Conservation (phyloP, 2,329 filamentous ascomycete genomes). For the Arachnomyces sp. region DNA sequence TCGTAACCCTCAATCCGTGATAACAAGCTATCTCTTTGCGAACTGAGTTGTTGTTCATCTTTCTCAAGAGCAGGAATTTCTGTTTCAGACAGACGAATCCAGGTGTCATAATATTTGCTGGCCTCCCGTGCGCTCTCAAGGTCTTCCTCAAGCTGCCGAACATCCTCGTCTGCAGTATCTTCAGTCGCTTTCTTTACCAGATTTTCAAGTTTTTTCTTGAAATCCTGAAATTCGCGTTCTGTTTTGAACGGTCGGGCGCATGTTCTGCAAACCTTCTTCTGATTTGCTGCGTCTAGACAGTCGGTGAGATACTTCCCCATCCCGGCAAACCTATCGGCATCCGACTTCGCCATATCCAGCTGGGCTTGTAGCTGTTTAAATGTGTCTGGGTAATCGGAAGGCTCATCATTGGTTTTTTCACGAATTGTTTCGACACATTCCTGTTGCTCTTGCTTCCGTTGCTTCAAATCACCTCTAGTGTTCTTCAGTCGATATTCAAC, state of each 20-base stretch:
- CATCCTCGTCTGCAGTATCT: slow-evolving; percentile 54
- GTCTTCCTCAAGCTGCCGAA: slow-evolving; percentile 55
- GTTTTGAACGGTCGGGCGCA: slow-evolving; percentile 63
- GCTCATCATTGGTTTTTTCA: slow-evolving; percentile 48
- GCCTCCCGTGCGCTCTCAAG: slow-evolving; percentile 57
- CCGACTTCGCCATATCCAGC: slow-evolving; percentile 49
- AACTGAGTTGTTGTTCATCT: slow-evolving; percentile 55
- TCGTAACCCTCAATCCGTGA: slow-evolving; percentile 62
- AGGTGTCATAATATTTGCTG: slow-evolving; percentile 65
- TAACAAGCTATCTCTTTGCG: slow-evolving; percentile 54
- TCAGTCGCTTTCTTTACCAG: slow-evolving; percentile 45
- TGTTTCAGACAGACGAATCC: slow-evolving; percentile 55
- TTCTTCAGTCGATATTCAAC: slow-evolving; percentile 65
- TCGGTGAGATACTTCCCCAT: slow-evolving; percentile 64
- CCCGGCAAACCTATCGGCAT: slow-evolving; percentile 60
- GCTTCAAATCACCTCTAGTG: slow-evolving; percentile 55
- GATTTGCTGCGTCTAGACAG: slow-evolving; percentile 58
- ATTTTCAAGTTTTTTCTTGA: slow-evolving; percentile 60
- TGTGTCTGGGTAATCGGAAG: slow-evolving; percentile 45
- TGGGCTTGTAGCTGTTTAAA: slow-evolving; percentile 45
- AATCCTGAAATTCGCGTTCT: slow-evolving; percentile 52
- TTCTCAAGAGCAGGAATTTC: slow-evolving; percentile 65
- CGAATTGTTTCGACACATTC: slow-evolving; percentile 56
- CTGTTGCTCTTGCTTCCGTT: slow-evolving; percentile 56
- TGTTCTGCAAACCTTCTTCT: slow-evolving; percentile 66